phyloP scores from a whole-genome alignment of 2,329 filamentous ascomycete genomes.

The Sphaerostilbella broomeana region DNA sequence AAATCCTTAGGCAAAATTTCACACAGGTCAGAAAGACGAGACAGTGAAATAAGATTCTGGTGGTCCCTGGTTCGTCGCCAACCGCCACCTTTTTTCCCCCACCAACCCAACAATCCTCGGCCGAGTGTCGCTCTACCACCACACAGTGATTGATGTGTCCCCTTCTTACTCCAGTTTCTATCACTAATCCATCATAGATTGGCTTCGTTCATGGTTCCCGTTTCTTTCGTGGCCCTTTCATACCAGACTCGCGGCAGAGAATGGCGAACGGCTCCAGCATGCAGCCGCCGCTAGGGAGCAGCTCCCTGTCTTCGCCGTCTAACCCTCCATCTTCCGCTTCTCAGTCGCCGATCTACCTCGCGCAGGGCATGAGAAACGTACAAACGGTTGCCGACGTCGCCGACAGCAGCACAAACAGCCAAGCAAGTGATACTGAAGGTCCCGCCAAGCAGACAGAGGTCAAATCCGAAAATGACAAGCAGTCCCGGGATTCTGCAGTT shows the following conservation, averaged over 20 bases:
- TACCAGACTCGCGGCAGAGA: background rate
- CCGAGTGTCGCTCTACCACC: too few relatives aligned
- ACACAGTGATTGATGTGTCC: too few relatives aligned
- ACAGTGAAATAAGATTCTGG: too few relatives aligned
- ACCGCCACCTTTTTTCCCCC: too few relatives aligned
- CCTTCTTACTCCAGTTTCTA: too few relatives aligned
- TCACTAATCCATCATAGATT: too few relatives aligned
- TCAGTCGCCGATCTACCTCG: conserved; percentile 14
- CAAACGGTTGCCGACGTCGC: conserved; percentile 8
- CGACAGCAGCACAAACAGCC: conserved; percentile 2
- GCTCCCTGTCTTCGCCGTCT: conserved; percentile 10
- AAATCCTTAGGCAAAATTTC: too few relatives aligned
- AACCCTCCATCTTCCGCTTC: conserved; percentile 9
- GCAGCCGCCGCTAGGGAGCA: conserved; percentile 12
- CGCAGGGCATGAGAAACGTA: conserved; percentile 6
- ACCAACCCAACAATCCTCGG: too few relatives aligned
- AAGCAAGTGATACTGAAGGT: conserved; percentile 6
- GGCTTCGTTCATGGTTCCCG: background rate
- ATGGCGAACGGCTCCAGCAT: conserved; percentile 12
- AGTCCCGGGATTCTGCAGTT: conserved; percentile 29
- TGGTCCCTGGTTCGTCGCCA: too few relatives aligned
- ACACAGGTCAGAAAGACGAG: too few relatives aligned
- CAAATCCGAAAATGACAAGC: conserved; percentile 13
- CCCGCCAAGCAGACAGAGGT: conserved; percentile 2
- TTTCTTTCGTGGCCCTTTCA: background rate